These are phyloP conservation scores for Marchantia paleacea DNA, from an alignment of 225 moss, liverwort and hornwort species.

Conservation along the genomic window DNA sequence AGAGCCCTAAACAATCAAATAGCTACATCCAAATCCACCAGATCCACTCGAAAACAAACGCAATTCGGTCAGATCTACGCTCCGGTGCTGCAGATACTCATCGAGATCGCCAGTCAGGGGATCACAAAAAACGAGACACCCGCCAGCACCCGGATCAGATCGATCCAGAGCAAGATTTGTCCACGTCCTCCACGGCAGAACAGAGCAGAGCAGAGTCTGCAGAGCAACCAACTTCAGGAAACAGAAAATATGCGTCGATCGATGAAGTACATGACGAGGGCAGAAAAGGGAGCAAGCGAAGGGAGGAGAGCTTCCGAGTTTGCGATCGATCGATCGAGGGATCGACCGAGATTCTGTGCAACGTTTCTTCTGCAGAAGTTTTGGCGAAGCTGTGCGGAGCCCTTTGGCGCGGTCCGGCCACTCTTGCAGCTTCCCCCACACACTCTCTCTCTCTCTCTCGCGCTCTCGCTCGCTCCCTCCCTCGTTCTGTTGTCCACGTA, in stretches of 20 bases:
- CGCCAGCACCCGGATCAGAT: not conserved
- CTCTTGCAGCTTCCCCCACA: not conserved
- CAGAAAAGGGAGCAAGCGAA: not conserved
- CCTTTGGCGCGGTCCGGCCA: not conserved
- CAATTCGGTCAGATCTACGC: slow-evolving; percentile 16
- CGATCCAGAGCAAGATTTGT: not conserved
- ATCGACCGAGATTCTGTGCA: not conserved
- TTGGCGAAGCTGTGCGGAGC: not conserved
- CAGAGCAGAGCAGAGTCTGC: not conserved
- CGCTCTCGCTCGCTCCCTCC: not conserved
- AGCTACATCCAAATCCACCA: slow-evolving; percentile 40
- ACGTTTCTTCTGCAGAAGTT: slow-evolving; percentile 1
- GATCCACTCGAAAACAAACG: slow-evolving; percentile 13
- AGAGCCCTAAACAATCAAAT: slow-evolving; percentile 40
- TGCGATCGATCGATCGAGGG: not conserved
- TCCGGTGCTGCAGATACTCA: not conserved
- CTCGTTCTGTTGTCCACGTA: not conserved
- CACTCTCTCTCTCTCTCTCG: too few relatives aligned
- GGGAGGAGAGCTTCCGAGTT: not conserved
- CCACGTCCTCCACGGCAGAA: not conserved
- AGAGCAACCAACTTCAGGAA: not conserved
- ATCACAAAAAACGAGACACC: not conserved
- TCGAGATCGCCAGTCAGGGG: not conserved
- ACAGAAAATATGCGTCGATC: not conserved
- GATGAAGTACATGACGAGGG: not conserved